phyloP scores from a whole-genome alignment of 2,329 filamentous ascomycete species.

The Cytospora leucostoma region DNA sequence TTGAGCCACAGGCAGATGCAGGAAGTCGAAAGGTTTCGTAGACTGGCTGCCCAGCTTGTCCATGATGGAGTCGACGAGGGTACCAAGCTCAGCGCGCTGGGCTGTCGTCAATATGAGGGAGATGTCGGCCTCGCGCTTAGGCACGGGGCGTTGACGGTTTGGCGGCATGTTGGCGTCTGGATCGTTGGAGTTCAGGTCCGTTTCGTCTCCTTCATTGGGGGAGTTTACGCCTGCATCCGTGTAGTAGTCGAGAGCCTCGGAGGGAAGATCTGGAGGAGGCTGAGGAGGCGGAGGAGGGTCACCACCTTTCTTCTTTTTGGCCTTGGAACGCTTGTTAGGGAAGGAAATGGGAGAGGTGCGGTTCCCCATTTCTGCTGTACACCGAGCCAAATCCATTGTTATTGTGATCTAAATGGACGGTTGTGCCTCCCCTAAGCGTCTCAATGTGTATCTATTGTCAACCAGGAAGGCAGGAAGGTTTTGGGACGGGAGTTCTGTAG shows the following conservation, averaged over 20 bases:
- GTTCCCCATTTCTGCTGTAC: constrained; percentile 13
- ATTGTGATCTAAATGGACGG: neutral
- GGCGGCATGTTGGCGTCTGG: constrained; percentile 13
- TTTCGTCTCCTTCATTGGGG: constrained; percentile 14
- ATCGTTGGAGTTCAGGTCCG: constrained; percentile 10
- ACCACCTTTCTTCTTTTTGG: constrained; percentile 1
- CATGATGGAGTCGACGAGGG: constrained; percentile 43
- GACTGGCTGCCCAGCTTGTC: constrained; percentile 39
- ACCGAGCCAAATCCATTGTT: constrained; percentile 10
- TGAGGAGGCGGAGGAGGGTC: neutral
- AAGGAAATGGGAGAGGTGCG: constrained; percentile 5
- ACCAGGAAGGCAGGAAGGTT: constrained; percentile 9
- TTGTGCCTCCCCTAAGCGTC: constrained; percentile 7
- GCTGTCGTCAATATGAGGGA: constrained; percentile 49
- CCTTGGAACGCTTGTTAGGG: neutral
- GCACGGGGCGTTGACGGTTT: constrained; percentile 32
- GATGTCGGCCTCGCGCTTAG: constrained; percentile 52
- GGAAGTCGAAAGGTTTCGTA: constrained; percentile 53
- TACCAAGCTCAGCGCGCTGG: constrained; percentile 55
- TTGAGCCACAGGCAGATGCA: constrained; percentile 31
- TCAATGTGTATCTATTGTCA: neutral
- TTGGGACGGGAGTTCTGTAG: neutral
- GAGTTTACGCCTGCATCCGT: constrained; percentile 11
- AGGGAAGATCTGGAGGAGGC: neutral
- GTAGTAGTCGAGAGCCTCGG: constrained; percentile 6